Base-by-base conservation (phyloP, 2,329 filamentous ascomycete genomes). In the Alternaria ethzedia region DNA sequence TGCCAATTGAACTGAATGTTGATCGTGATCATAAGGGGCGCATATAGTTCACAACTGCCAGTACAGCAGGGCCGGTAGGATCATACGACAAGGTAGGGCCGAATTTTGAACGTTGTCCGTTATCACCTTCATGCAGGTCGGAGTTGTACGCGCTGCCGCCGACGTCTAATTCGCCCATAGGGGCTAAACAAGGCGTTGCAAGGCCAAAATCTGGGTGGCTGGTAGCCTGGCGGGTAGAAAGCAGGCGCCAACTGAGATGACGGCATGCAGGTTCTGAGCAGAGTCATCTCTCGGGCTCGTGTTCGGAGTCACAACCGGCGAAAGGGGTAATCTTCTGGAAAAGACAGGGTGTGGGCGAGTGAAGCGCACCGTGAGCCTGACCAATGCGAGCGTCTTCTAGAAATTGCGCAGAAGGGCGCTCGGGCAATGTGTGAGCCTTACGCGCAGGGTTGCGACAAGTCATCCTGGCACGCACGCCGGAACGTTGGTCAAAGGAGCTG, bases 271-370 rank as follows among this genome's bases (percentile, higher is more conserved):
- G 28, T 32, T 63, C 58, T 59, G 65, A 59, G 55, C 59, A 67
- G 57, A 55, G 60, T 71, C 61, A 69, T 70, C 65, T 68, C 68
- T 63, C 66, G 23, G 61, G 56, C 57, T 70, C 64, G 66, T 57
- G 65, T 61, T 57, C 47, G 59, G 52, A 58, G 59, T 59, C 49
- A 59, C 51, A 41, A 52, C 57, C 64, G 67, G 70, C 69, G 64
- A 76, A 78, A 76, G 77, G 75, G 72, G 76, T 63, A 79, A 69
- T 72, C 68, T 79, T 80, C 78, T 75, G 68, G 78, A 79, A 80
- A 75, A 72, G 70, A 69, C 71, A 73, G 73, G 67, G 67, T 73
- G 68, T 69, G 61, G 65, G 68, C 64, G 71, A 71, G 69, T 72
- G 68, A 69, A 58, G 69, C 69, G 69, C 73, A 65, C 64, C 65